Percentiles rank a stretch among this genome's conserved stretches.
phyloP scores from a whole-genome alignment of 345 rosid species.

The Mallotus nudiflorus region DNA sequence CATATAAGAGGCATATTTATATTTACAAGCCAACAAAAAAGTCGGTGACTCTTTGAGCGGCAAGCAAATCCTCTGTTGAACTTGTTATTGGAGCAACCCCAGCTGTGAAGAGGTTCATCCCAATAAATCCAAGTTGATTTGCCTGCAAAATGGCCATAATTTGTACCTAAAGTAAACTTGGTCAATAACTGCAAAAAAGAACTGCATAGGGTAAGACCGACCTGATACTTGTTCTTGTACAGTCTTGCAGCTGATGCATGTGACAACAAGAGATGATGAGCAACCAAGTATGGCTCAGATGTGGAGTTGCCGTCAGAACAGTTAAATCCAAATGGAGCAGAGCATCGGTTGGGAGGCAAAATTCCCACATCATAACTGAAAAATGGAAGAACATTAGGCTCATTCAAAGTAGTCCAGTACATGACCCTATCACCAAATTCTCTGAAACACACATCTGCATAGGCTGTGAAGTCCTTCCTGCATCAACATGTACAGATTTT shows the following conservation, averaged over 20 bases:
- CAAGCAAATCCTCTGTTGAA: slow-evolving; percentile 34
- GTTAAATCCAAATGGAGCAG: slow-evolving; percentile 30
- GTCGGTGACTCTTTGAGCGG: slow-evolving; percentile 40
- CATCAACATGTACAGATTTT: slow-evolving; percentile 20
- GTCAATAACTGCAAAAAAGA: neutral
- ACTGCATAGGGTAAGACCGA: slow-evolving; percentile 25
- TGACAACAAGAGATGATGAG: slow-evolving; percentile 61
- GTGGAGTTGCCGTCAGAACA: slow-evolving; percentile 58
- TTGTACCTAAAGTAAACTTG: no score
- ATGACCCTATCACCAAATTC: slow-evolving; percentile 69
- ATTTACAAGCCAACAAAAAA: slow-evolving; percentile 44
- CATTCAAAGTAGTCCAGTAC: no score
- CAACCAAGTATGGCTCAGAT: slow-evolving; percentile 63
- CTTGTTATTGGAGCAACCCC: slow-evolving; percentile 32
- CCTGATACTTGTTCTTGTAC: slow-evolving; percentile 67
- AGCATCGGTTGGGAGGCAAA: slow-evolving; percentile 44
- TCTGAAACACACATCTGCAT: slow-evolving; percentile 69
- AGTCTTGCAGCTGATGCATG: slow-evolving; percentile 65
- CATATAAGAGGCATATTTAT: neutral
- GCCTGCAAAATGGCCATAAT: slow-evolving; percentile 30
- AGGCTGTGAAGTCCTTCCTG: slow-evolving; percentile 76
- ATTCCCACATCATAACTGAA: slow-evolving; percentile 35
- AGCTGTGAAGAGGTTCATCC: slow-evolving; percentile 27
- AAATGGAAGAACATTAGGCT: slow-evolving; percentile 46
- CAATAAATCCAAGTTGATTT: slow-evolving; percentile 38